Conservation (phyloP, 2,329 filamentous ascomycete species). For the Aureobasidium sp. region DNA sequence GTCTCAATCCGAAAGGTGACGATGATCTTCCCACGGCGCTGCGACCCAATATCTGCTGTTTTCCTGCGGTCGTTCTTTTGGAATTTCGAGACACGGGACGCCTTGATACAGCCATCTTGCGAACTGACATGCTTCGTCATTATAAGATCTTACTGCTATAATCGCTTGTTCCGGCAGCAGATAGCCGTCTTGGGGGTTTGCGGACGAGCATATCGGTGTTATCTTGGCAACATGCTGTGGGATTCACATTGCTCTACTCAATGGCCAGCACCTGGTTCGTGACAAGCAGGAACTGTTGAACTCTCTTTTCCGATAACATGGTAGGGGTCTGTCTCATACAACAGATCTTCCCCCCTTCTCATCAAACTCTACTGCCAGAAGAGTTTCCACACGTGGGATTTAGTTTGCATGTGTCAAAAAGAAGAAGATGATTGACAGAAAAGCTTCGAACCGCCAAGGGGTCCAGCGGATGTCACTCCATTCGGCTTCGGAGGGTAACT, state of each 20-base stretch:
- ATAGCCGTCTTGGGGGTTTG: too few species aligned
- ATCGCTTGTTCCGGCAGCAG: too few species aligned
- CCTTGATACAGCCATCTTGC: too few species aligned
- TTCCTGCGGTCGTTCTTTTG: neutral
- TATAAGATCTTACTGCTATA: too few species aligned
- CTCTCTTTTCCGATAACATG: too few species aligned
- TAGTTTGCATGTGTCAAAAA: neutral
- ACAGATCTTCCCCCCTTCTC: neutral
- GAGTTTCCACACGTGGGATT: neutral
- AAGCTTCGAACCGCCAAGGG: neutral
- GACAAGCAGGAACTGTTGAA: too few species aligned
- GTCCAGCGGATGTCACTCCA: neutral
- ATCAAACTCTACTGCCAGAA: neutral
- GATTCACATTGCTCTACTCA: too few species aligned
- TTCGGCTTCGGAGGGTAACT: neutral
- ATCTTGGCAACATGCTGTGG: too few species aligned
- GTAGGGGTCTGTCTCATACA: too few species aligned
- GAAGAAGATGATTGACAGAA: neutral
- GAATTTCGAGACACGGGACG: too few species aligned
- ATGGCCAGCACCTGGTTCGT: too few species aligned
- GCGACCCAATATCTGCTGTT: neutral
- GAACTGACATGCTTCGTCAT: neutral
- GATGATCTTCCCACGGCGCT: neutral
- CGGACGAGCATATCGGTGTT: too few species aligned
- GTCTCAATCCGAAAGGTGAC: neutral